Base-by-base conservation (phyloP, 768 basidiomycete species). In the Lactarius akahatsu region DNA sequence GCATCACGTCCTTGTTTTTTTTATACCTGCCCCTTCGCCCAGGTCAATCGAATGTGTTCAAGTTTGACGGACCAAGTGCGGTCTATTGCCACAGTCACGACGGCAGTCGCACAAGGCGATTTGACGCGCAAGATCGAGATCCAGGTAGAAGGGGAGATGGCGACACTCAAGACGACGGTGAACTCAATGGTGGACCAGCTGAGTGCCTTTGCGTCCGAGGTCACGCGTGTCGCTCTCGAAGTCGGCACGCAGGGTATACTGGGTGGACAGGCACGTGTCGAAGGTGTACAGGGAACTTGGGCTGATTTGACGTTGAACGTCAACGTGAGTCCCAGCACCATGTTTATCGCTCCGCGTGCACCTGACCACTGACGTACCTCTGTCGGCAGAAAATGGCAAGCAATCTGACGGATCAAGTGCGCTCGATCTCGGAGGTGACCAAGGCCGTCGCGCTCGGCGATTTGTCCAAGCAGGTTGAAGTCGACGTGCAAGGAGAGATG, bases 401-500 rank as follows among this genome's bases (percentile, higher is more conserved):
- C 50, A 94, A 93, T 73, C 77, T 93, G 72, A 92, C 91, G 2
- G 85, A 90, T 73, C 91, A 94, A 81, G 92, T 94, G 61, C 87
- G 95, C 40, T 92, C 91, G 41, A 97, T 96, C 72, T 94, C 94
- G 3, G 92, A 94, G 72, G 90, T 85, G 62, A 91, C 89, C 52
- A 88, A 84, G 73, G 89, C 85, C 28, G 88, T 90, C 57, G 93
- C 94, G 1, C 78, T 85, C 60, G 95, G 95, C 23, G 94, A 96
- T 75, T 77, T 97, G 57, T 84, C 82, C 71, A 88, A 91, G 73
- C 86, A 87, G 32, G 94, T 96, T 74, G 86, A 93, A 68, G 94
- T 96, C 64, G 92, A 96, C 71, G 95, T 95, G 16, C 90, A 94
- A 72, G 95, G 95, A 55, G 96, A 98, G 79, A 95, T 98, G 86